These are phyloP conservation scores for Aspergillus heteromorphus DNA, from an alignment of 495 filamentous ascomycete species.

Conservation along the genomic window DNA sequence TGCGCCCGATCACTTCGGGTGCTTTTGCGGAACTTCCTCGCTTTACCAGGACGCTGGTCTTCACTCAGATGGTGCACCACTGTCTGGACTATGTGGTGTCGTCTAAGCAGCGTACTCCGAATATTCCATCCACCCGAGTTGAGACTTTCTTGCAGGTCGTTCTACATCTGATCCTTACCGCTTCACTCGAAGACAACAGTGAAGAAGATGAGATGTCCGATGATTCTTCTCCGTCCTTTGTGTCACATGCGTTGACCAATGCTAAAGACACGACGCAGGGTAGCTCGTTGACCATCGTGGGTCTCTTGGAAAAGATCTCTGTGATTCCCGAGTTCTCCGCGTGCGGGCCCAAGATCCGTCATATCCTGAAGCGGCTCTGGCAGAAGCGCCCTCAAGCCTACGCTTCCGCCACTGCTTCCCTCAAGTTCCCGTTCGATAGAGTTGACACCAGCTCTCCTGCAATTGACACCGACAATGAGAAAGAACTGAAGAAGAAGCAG, in stretches of 20 bases:
- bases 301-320: slow-evolving; percentile 68
- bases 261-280: slow-evolving; percentile 48
- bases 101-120: slow-evolving; percentile 57
- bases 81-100: slow-evolving; percentile 71
- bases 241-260: slow-evolving; percentile 60
- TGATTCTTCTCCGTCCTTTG: slow-evolving; percentile 54
- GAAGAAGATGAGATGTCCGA: slow-evolving; percentile 51
- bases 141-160: slow-evolving; percentile 90
- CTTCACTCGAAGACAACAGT: slow-evolving; percentile 71
- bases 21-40: slow-evolving; percentile 66
- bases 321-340: slow-evolving; percentile 67
- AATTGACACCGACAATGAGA: slow-evolving; percentile 59
- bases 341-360: slow-evolving; percentile 76
- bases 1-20: slow-evolving; percentile 70
- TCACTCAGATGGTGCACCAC: slow-evolving; percentile 87
- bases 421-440: slow-evolving; percentile 48
- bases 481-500: slow-evolving; percentile 80
- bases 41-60: slow-evolving; percentile 79
- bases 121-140: slow-evolving; percentile 71
- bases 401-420: slow-evolving; percentile 49
- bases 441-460: slow-evolving; percentile 55
- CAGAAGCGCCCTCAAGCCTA: slow-evolving; percentile 71
- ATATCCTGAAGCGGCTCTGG: slow-evolving; percentile 81
- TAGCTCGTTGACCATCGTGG: slow-evolving; percentile 60
- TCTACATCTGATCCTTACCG: slow-evolving; percentile 78